Base-by-base conservation (phyloP, 2,329 filamentous ascomycete genomes). In the Cladosporium austrohemisphaericum region DNA sequence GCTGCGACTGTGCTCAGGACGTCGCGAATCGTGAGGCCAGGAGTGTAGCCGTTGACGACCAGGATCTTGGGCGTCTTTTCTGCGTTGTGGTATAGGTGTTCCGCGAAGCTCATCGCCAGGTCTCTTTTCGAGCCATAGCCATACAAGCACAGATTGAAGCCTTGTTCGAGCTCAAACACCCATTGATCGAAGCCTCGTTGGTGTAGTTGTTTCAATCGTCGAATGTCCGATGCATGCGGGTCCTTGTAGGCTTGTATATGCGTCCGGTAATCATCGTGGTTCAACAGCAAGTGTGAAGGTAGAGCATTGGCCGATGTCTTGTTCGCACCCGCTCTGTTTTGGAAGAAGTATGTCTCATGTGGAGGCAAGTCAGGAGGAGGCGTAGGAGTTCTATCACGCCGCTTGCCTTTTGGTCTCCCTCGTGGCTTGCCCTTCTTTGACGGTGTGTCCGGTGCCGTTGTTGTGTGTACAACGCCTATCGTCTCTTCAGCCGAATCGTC, bases 281-380 rank as follows among this genome's bases (percentile, higher is more conserved):
- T 90, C 50, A 97, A 81, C 9, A 95, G 74, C 3, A 81, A 75
- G 26, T 94, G 73, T 4, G 85, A 83, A 1, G 85, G 78, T 4
- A 97, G 75, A 0, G 83, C 95, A 57, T 93, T 93, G 64, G 88
- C 86, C 1, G 91, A 96, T 0, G 92, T 95, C 68, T 91, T 91
- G 36, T 81, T 76, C 3, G 83, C 79, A 2, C 88, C 90, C 0
- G 88, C 83, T 40, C 88, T 84, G 65, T 95, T 96, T 63, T 97
- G 88, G 63, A 85, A 88, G 67, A 98, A 97, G 72, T 94, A 98
- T 57, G 86, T 80, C 67, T 97, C 93, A 63, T 96, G 88, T 0
- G 91, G 77, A 4, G 91, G 87, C 2, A 97, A 77, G 60, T 95
- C 81, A 45, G 82, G 79, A 14, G 92, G 88, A 3, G 89, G 89